Percentiles rank a stretch among this genome's conserved stretches.
phyloP scores from a whole-genome alignment of 2,329 filamentous ascomycete genomes.

The Apiospora sp. region DNA sequence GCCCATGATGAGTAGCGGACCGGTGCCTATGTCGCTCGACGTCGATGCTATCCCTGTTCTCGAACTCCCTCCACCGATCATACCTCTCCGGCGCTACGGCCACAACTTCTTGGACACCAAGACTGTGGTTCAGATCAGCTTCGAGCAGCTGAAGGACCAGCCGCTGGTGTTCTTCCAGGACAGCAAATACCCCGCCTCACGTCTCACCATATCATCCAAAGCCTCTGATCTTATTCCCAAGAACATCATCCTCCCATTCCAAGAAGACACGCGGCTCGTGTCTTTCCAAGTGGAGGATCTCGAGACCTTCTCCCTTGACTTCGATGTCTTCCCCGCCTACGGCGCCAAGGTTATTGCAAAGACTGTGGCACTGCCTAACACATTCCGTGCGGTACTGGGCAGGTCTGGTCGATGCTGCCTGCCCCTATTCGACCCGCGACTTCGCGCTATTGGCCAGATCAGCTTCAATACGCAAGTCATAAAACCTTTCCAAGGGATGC shows the following conservation, averaged over 20 bases:
- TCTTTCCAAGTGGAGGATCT: slow-evolving; percentile 97
- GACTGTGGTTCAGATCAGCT: slow-evolving; percentile 91
- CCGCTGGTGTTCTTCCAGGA: slow-evolving; percentile 96
- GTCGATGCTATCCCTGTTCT: slow-evolving; percentile 90
- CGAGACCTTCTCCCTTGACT: slow-evolving; percentile 92
- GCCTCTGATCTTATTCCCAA: slow-evolving; percentile 94
- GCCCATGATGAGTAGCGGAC: slow-evolving; percentile 55
- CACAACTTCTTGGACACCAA: slow-evolving; percentile 99
- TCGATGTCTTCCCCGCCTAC: slow-evolving; percentile 97
- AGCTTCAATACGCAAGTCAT: slow-evolving; percentile 96
- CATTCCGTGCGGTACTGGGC: slow-evolving; percentile 78
- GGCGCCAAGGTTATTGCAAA: slow-evolving; percentile 97
- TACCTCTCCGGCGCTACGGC: slow-evolving; percentile 91
- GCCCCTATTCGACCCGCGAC: slow-evolving; percentile 89
- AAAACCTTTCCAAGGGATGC: slow-evolving; percentile 91
- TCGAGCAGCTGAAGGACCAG: slow-evolving; percentile 76
- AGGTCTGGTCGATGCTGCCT: slow-evolving; percentile 84
- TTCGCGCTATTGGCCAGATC: slow-evolving; percentile 91
- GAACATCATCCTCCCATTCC: slow-evolving; percentile 93
- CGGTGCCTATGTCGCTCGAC: slow-evolving; percentile 73
- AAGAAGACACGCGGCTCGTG: slow-evolving; percentile 92
- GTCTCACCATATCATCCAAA: slow-evolving; percentile 96
- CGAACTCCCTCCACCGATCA: slow-evolving; percentile 93
- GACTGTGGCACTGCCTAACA: slow-evolving; percentile 87
- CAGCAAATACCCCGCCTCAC: slow-evolving; percentile 92